Conservation (phyloP, 768 basidiomycete genomes). For the Auricularia heimuer region DNA sequence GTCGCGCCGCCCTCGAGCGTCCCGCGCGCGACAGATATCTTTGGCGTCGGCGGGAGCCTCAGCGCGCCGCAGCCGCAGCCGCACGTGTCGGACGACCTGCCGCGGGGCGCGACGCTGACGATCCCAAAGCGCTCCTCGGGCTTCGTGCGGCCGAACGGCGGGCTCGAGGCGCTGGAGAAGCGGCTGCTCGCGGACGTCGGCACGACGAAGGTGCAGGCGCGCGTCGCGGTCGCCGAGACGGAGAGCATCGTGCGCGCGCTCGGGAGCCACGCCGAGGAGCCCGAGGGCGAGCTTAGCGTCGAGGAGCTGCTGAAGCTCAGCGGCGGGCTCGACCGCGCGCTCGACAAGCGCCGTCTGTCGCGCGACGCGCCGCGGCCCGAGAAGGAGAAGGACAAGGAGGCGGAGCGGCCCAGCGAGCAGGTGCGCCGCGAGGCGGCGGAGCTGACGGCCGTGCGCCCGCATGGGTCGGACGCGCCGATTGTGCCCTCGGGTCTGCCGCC, state of each 20-base stretch:
- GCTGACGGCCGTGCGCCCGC: conserved; percentile 10
- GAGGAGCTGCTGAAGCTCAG: conserved; percentile 3
- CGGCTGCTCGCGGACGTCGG: conserved; percentile 63
- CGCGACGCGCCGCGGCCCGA: neutral
- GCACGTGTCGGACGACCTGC: neutral
- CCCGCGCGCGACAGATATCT: conserved; percentile 4
- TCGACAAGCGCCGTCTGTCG: neutral
- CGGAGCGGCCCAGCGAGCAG: neutral
- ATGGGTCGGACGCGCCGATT: conserved; percentile 1
- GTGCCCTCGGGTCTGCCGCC: neutral
- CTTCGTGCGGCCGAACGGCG: conserved; percentile 25
- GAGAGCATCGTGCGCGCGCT: neutral
- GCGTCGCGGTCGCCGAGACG: neutral
- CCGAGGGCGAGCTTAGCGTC: neutral
- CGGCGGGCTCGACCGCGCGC: neutral
- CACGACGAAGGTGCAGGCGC: conserved; percentile 33
- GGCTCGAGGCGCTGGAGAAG: conserved; percentile 65
- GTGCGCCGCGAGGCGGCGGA: conserved; percentile 6
- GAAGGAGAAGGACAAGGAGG: conserved; percentile 19
- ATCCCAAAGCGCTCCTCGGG: conserved; percentile 17
- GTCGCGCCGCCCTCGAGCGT: neutral
- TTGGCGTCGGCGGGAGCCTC: neutral
- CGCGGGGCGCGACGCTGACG: conserved; percentile 12
- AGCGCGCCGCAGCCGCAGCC: neutral
- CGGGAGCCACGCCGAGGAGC: neutral